These are phyloP conservation scores for Citrus inodora DNA, from an alignment of 345 rosid species.

Conservation along the genomic window DNA sequence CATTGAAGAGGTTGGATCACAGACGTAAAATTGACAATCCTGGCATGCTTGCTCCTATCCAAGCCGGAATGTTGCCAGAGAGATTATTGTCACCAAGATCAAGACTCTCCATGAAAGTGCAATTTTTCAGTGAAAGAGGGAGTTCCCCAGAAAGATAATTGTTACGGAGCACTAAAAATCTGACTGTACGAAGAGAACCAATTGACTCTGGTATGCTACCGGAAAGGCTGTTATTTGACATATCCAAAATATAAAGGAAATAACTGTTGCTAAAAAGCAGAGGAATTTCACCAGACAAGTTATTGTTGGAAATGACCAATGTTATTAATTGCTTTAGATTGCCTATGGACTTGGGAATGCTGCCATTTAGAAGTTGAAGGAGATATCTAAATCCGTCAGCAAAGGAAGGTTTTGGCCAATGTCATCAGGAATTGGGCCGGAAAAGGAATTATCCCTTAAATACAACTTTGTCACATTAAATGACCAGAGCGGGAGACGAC, in stretches of 20 bases:
- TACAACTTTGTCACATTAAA: constrained; percentile 4
- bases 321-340: background rate
- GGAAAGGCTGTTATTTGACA: constrained; percentile 23
- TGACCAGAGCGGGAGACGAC: constrained; percentile 17
- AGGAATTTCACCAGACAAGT: constrained; percentile 14
- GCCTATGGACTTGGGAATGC: constrained; percentile 16
- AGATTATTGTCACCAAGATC: constrained; percentile 10
- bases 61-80: constrained; percentile 10
- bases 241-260: background rate
- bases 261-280: too few species aligned
- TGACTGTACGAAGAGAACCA: too few species aligned
- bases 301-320: constrained; percentile 22
- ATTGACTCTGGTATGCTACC: background rate
- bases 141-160: too few species aligned
- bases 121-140: constrained; percentile 4
- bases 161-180: too few species aligned
- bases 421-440: constrained; percentile 8
- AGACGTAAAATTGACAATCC: background rate
- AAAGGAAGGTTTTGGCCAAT: background rate
- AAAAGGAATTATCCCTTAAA: constrained; percentile 12
- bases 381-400: constrained; percentile 4
- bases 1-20: background rate
- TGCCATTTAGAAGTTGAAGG: constrained; percentile 22
- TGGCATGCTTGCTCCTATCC: background rate
- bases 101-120: background rate